Evolutionary conservation across 495 filamentous ascomycete genomes (phyloP).

Genomic region (Xylaria palmicola): DNA sequence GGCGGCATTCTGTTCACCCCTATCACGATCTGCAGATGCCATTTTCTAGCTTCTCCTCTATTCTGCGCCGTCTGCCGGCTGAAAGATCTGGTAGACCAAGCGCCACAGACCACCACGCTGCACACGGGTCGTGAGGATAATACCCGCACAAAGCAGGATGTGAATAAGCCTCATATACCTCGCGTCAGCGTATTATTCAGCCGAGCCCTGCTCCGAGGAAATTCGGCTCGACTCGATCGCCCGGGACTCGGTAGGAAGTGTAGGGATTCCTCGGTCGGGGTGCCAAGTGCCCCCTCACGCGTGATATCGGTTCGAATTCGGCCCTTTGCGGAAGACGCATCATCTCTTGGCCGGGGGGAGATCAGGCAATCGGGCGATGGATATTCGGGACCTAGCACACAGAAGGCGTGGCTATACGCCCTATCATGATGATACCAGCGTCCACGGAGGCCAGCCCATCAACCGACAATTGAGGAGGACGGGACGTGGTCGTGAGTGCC

Average conservation of each 20-base stretch:
- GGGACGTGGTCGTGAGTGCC: background rate
- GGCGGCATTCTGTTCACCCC: slow-evolving; percentile 6
- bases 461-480: slow-evolving; percentile 1
- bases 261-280: background rate
- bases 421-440: background rate
- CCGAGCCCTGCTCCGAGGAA: background rate
- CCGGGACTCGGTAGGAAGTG: background rate
- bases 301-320: slow-evolving; percentile 7
- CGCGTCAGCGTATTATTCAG: too few relatives aligned
- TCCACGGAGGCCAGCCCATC: background rate
- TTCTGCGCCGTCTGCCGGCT: background rate
- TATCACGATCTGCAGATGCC: background rate
- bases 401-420: background rate
- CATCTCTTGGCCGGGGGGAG: slow-evolving; percentile 5
- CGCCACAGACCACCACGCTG: background rate
- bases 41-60: background rate
- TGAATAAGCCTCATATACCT: background rate
- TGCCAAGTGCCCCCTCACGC: background rate
- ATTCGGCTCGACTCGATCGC: background rate
- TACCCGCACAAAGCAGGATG: background rate
- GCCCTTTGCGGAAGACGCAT: background rate
- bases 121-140: too few relatives aligned
- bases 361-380: background rate
- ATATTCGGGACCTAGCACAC: background rate
- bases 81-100: background rate